Evolutionary conservation across 345 rosid species (phyloP), one percentile per base, ranked within the genome.

Genomic region (Eucalyptus shirleyi): DNA sequence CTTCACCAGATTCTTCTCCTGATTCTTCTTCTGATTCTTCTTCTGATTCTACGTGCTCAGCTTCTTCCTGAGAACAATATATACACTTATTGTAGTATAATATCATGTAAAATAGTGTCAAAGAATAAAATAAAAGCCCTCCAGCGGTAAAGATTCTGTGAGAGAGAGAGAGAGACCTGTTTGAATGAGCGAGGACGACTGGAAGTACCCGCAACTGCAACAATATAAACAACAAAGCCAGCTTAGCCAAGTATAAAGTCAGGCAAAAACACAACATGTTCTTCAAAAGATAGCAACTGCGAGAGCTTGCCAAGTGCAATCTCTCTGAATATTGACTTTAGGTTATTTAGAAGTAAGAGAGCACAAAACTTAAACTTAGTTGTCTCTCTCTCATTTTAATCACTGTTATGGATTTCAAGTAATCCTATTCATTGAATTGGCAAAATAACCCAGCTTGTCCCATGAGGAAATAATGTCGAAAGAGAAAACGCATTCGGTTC

Each of bases 161-260:
- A 19, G 50, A 62, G 77, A 88, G 50, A 91, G 62, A 86, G 55
- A 89, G 30, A 30, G 44, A 96, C 99, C 98, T 89, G 92, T 90
- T 93, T 97, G 92, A 98, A 98, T 34, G 98, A 94, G 14, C 96
- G 94, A 65, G 99, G 99, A 49, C 99, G 98, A 44, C 92, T 56
- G 19, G 99, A 95, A 88, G 97, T 94, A 85, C 99, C 99, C 42
- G 99, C 97, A 95, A 93, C 99, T 98, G 93, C 93, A 95, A 87
- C 87, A 87, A 87, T 81, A 26, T 49, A 44, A 56, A 86, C 47
- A 47, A 87, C 34, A 88, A 55, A 86, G 19, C 34, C 49, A 88
- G 23, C 86, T 69, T 88, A 67, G 86, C 42, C 45, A 21, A 40
- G 69, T 37, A 6, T 7, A 37, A 87, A 55, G 30, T 42, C 62